Evolutionary conservation across 768 basidiomycete species (phyloP), one percentile per base, ranked within the genome.

Genomic region (Multifurca ochricompacta): DNA sequence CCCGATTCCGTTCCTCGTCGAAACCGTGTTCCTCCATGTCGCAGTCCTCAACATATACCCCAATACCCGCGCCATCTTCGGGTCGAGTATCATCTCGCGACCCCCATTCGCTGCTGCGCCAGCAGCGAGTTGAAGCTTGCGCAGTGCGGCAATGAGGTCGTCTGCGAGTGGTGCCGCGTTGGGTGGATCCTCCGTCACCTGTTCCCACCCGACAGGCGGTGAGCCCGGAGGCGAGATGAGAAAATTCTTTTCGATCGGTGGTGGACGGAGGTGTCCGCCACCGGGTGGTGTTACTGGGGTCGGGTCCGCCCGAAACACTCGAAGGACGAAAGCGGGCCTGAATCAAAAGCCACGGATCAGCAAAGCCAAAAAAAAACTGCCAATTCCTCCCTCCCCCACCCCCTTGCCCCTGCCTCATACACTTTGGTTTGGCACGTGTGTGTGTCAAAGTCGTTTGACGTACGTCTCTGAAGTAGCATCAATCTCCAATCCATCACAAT

Each of bases 141-240:
- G 77, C 51, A 97, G 71, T 14, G 95, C 95, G 10, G 74, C 64
- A 25, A 91, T 87, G 59, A 98, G 78, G 66, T 98, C 95, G 21
- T 87, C 82, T 0, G 95, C 95, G 23, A 96, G 78, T 4, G 92
- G 85, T 2, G 78, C 70, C 3, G 73, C 66, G 65, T 97, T 97
- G 0, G 95, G 95, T 16, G 91, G 90, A 7, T 94, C 92, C 69
- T 98, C 95, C 46, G 74, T 74, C 53, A 93, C 79, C 21, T 79
- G 91, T 65, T 96, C 92, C 96, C 96, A 99, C 3, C 94, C 96
- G 1, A 94, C 83, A 0, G 96, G 96, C 0, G 96, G 96, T 0
- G 93, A 96, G 4, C 96, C 96, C 3, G 96, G 96, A 0, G 96
- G 96, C 0, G 96, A 98, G 59, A 99, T 94, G 43, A 99, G 77